phyloP scores from a whole-genome alignment of 2,329 filamentous ascomycete species.

The Claviceps monticola region DNA sequence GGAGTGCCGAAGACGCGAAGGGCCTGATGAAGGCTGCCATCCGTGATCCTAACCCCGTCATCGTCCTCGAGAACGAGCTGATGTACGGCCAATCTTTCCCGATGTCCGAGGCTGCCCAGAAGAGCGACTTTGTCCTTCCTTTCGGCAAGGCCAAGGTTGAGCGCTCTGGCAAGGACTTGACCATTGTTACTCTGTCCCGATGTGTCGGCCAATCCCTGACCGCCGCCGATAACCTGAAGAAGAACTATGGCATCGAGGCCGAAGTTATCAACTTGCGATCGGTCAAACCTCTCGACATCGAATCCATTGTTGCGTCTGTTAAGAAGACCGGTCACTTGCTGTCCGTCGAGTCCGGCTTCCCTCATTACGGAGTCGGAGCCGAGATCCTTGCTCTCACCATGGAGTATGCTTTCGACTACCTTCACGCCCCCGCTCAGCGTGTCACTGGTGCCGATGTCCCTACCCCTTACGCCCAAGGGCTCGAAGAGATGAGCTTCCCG shows the following conservation, averaged over 20 bases:
- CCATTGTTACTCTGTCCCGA: conserved; percentile 86
- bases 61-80: conserved; percentile 76
- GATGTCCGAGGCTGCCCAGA: conserved; percentile 94
- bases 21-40: conserved; percentile 96
- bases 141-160: conserved; percentile 99
- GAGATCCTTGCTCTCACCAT: conserved; percentile 91
- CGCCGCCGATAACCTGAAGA: conserved; percentile 83
- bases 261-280: conserved; percentile 98
- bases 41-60: conserved; percentile 92
- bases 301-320: conserved; percentile 88
- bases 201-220: conserved; percentile 85
- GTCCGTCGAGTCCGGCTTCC: conserved; percentile 90
- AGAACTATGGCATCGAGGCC: conserved; percentile 88
- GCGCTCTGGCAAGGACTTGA: conserved; percentile 88
- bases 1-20: conserved; percentile 97
- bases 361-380: conserved; percentile 80
- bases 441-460: conserved; percentile 95
- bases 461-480: conserved; percentile 82
- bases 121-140: conserved; percentile 90
- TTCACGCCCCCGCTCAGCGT: conserved; percentile 83
- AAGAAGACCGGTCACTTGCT: conserved; percentile 96
- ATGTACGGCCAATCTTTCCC: conserved; percentile 93
- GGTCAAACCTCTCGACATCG: conserved; percentile 90
- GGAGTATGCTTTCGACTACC: conserved; percentile 98
- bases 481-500: conserved; percentile 94